phyloP scores from a whole-genome alignment of 139 green algal species.

The Chlamydomonas applanata region DNA sequence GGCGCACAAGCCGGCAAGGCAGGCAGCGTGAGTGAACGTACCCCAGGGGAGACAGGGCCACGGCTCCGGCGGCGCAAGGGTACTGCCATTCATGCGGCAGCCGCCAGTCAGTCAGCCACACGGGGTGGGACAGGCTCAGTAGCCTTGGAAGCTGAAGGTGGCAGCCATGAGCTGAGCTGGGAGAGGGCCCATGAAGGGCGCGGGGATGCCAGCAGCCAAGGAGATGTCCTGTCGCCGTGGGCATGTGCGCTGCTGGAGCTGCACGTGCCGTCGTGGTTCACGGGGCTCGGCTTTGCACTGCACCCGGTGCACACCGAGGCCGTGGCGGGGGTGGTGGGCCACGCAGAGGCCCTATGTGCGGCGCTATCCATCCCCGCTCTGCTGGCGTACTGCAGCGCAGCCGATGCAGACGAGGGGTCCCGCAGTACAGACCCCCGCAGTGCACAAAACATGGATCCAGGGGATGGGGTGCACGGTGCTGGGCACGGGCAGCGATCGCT shows the following conservation, averaged over 20 bases:
- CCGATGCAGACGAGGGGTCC: not conserved
- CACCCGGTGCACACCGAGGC: conserved; percentile 78
- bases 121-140: not conserved
- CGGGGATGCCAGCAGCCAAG: not conserved
- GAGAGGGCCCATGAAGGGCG: no score
- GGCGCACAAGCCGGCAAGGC: no score
- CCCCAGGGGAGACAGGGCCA: no score
- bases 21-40: no score
- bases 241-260: conserved; percentile 11
- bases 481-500: no score
- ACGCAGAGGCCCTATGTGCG: conserved; percentile 69
- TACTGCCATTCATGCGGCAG: not conserved
- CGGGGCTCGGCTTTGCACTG: conserved; percentile 63
- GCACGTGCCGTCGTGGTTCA: conserved; percentile 43
- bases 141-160: no score
- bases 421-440: no score
- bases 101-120: no score
- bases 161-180: no score
- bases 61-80: not conserved
- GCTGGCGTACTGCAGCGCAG: conserved; percentile 47
- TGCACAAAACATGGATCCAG: no score
- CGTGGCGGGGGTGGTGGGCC: conserved; percentile 74
- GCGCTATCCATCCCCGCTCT: conserved; percentile 52
- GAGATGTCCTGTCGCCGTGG: not conserved
- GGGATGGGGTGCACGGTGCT: no score